phyloP scores from a whole-genome alignment of 495 filamentous ascomycete genomes.

The Annulohypoxylon stygium region DNA sequence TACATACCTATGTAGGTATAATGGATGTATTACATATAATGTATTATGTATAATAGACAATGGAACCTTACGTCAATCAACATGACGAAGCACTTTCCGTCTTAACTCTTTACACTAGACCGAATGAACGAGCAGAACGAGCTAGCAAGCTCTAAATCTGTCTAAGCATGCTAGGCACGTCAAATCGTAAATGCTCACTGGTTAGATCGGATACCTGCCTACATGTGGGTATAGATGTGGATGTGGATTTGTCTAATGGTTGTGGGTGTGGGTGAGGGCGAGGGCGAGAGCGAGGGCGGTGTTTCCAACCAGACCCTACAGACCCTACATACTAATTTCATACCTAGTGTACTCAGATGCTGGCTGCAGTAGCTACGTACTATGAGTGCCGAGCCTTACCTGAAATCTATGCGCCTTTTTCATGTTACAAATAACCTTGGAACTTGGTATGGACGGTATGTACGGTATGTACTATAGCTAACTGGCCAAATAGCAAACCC shows the following conservation, averaged over 20 bases:
- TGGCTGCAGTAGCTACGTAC: neutral
- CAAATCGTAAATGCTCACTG: conserved; percentile 7
- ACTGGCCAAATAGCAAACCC: conserved; percentile 15
- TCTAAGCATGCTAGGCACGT: neutral
- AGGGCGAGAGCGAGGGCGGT: neutral
- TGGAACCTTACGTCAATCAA: conserved; percentile 50
- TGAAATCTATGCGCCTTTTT: conserved; percentile 26
- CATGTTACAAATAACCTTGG: neutral
- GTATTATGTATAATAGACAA: conserved; percentile 26
- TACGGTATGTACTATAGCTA: neutral
- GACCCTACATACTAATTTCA: neutral
- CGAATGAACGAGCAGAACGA: conserved; percentile 6
- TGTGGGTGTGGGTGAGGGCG: neutral
- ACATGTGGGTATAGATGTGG: conserved; percentile 4
- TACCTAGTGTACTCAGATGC: neutral
- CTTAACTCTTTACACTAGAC: conserved; percentile 25
- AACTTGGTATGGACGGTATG: too few relatives aligned
- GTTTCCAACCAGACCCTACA: neutral
- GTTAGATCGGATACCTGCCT: conserved; percentile 4
- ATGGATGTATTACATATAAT: neutral
- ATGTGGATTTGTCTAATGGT: neutral
- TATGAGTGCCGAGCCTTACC: conserved; percentile 26
- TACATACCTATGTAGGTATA: neutral
- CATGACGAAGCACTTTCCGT: conserved; percentile 42
- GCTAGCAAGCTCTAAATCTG: conserved; percentile 19